These are phyloP conservation scores for Lentinus polychrous DNA, from an alignment of 1,284 basidiomycete species.

Conservation along the genomic window DNA sequence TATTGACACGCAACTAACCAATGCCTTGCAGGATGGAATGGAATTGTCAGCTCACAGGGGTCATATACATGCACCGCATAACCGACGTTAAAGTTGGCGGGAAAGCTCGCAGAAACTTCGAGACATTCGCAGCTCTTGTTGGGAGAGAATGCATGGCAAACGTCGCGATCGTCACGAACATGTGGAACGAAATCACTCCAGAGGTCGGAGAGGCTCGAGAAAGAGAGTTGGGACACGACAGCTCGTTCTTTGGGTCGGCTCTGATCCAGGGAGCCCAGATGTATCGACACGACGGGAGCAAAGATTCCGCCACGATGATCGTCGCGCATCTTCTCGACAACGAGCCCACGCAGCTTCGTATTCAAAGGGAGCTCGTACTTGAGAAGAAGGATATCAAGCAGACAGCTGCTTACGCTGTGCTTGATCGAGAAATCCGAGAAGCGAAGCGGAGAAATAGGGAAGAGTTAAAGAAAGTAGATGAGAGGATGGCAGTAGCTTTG, in stretches of 20 bases:
- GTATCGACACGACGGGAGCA: conserved; percentile 2
- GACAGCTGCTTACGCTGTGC: conserved; percentile 6
- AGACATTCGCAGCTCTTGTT: conserved; percentile 44
- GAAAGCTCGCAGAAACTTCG: conserved; percentile 39
- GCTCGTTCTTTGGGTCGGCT: conserved; percentile 1
- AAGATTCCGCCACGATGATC: conserved; percentile 2
- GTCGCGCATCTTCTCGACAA: not conserved
- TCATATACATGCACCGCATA: conserved; percentile 50
- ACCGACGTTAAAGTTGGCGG: conserved; percentile 45
- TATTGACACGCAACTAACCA: conserved; percentile 10
- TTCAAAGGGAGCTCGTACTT: conserved; percentile 14
- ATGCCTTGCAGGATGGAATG: conserved; percentile 30
- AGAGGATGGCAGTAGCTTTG: conserved; percentile 9
- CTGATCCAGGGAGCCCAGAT: conserved; percentile 4
- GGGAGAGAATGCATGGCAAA: conserved; percentile 37
- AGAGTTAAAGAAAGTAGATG: conserved; percentile 9
- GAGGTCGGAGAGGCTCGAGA: conserved; percentile 6
- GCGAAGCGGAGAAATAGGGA: conserved; percentile 3
- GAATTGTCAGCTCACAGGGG: conserved; percentile 38
- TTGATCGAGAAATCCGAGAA: conserved; percentile 3
- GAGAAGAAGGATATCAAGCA: conserved; percentile 7
- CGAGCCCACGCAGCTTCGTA: conserved; percentile 4
- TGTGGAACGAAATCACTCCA: conserved; percentile 36
- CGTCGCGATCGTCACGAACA: conserved; percentile 44
- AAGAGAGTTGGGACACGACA: conserved; percentile 2